Percentiles rank a stretch among this genome's conserved stretches.
phyloP scores from a whole-genome alignment of 2,329 filamentous ascomycete species.

The Colletotrichum filicis region DNA sequence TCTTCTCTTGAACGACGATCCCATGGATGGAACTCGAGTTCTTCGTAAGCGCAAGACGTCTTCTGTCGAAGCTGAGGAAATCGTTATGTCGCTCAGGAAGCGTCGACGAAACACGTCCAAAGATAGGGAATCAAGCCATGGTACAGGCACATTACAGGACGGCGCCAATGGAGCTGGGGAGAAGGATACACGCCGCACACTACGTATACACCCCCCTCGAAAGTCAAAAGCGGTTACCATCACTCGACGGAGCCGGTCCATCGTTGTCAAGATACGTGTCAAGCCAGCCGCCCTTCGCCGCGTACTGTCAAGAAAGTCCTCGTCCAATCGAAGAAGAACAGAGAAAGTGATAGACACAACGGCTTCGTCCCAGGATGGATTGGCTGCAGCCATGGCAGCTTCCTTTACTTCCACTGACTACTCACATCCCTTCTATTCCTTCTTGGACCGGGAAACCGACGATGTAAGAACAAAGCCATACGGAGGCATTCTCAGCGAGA shows the following conservation, averaged over 20 bases:
- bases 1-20: conserved; percentile 76
- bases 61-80: conserved; percentile 71
- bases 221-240: conserved; percentile 53
- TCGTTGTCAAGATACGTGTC: conserved; percentile 70
- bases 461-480: conserved; percentile 94
- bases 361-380: conserved; percentile 40
- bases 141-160: conserved; percentile 48
- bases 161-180: conserved; percentile 43
- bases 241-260: conserved; percentile 29
- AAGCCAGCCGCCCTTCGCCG: conserved; percentile 68
- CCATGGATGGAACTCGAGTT: conserved; percentile 80
- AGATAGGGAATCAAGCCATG: conserved; percentile 48
- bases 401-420: conserved; percentile 60
- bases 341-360: conserved; percentile 45
- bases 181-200: conserved; percentile 63
- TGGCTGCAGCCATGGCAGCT: not conserved
- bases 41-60: conserved; percentile 88
- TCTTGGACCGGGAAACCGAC: conserved; percentile 89
- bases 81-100: conserved; percentile 62
- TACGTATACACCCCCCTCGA: conserved; percentile 63
- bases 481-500: conserved; percentile 89
- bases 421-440: conserved; percentile 85
- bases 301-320: conserved; percentile 67
- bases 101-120: conserved; percentile 60
- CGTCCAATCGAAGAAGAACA: conserved; percentile 62